These are phyloP conservation scores for Geotrichum reessii DNA, from an alignment of 1,139 yeast species.

Conservation along the genomic window DNA sequence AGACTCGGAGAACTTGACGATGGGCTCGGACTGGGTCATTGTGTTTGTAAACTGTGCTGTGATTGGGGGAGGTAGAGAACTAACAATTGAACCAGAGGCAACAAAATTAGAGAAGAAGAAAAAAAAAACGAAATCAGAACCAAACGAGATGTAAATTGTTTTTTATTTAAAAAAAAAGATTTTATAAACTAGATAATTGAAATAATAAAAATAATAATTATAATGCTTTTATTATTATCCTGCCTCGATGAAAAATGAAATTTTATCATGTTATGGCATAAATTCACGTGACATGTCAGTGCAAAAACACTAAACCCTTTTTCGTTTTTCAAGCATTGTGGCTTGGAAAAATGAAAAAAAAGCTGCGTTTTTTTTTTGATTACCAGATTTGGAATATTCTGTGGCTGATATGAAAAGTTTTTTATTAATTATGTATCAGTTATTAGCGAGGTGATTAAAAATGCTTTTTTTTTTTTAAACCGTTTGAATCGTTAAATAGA, in stretches of 20 bases:
- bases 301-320: background rate
- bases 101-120: background rate
- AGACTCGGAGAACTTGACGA: conserved; percentile 22
- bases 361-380: background rate
- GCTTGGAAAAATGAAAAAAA: background rate
- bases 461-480: no score
- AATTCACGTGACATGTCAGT: conserved; percentile 13
- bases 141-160: background rate
- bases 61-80: background rate
- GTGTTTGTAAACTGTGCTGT: background rate
- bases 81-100: conserved; percentile 14
- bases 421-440: background rate
- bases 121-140: background rate
- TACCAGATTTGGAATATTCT: background rate
- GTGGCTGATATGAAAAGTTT: background rate
- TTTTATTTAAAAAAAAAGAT: background rate
- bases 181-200: background rate
- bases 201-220: background rate
- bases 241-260: conserved; percentile 5
- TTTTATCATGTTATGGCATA: conserved; percentile 11
- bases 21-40: conserved; percentile 11
- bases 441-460: no score
- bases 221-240: background rate
- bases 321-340: background rate
- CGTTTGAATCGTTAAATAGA: no score